Percentiles rank a stretch among this genome's conserved stretches.
Conservation (phyloP, 306 rosid species). For the Aeschynomene evenia region DNA sequence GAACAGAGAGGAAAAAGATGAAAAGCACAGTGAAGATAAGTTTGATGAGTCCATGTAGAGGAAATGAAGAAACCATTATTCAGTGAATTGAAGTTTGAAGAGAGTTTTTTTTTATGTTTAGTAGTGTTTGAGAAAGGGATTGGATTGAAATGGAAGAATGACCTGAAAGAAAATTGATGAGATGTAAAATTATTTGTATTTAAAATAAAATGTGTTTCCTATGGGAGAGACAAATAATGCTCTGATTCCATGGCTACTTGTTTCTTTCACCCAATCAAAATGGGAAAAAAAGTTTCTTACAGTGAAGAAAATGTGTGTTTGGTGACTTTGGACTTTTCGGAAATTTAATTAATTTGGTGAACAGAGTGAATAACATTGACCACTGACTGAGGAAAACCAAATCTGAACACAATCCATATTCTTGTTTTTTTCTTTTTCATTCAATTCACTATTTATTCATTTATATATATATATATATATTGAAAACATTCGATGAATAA, state of each 20-base stretch:
- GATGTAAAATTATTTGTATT: conserved; percentile 12
- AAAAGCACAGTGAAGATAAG: conserved; percentile 55
- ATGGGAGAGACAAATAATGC: conserved; percentile 48
- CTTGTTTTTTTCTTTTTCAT: too few relatives aligned
- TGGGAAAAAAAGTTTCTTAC: conserved; percentile 17
- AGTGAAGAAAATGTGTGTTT: conserved; percentile 33
- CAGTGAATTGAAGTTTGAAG: conserved; percentile 43
- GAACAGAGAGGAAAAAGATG: conserved; percentile 54
- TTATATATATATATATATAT: too few relatives aligned
- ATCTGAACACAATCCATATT: neutral
- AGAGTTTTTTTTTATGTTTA: neutral
- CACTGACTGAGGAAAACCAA: conserved; percentile 30
- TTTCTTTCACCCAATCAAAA: conserved; percentile 44
- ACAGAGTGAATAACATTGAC: conserved; percentile 27
- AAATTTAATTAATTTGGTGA: conserved; percentile 52
- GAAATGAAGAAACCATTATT: conserved; percentile 43
- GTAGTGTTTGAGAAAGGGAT: conserved; percentile 28
- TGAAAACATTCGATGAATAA: too few relatives aligned
- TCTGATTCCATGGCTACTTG: conserved; percentile 49
- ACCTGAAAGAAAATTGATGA: neutral
- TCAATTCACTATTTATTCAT: too few relatives aligned
- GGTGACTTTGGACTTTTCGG: conserved; percentile 31
- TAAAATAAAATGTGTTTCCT: conserved; percentile 68
- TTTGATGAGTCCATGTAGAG: conserved; percentile 44
- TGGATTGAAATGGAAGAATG: conserved; percentile 2